Base-by-base conservation (phyloP, 2,329 filamentous ascomycete species). In the Ophiostoma perfectum region DNA sequence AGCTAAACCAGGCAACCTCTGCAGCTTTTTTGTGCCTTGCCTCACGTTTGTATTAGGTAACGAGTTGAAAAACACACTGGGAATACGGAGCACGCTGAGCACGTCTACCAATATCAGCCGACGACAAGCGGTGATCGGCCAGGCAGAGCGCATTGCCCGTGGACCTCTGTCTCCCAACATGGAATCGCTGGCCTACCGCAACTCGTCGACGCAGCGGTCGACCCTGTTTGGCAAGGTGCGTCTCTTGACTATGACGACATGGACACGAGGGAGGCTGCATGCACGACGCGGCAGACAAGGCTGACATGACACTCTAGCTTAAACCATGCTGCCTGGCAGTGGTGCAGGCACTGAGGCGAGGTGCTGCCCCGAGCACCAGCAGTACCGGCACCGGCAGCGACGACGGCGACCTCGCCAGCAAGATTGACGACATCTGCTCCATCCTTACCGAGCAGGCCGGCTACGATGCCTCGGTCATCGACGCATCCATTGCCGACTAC, bases 401-500 rank as follows among this genome's bases (percentile, higher is more conserved):
- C 52, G 49, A 65, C 1, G 81, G 78, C 67, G 78, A 82, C 67
- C 76, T 89, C 63, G 75, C 80, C 39, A 75, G 78, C 7, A 79
- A 85, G 39, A 80, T 80, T 1, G 75, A 77, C 38, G 78, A 82
- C 69, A 76, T 88, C 2, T 77, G 81, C 42, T 71, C 72, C 36
- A 76, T 85, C n/a, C 77, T 88, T 4, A 75, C 81, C 62, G 75
- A 76, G 44, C 83, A 83, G 73, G 73, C 80, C 41, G 74, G 76
- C 58, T 74, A 74, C 38, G 81, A 86, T 71, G 77, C 80, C 2
- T 76, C 80, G 1, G 79, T 81, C 0, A 77, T 98, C 18, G 92
- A 97, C 76, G 84, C 88, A 66, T 94, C 93, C 76, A 81, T 98
- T 18, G 92, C 93, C 14, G 93, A 97, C 80, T 99, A 98, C 81